Evolutionary conservation across 306 rosid genomes (phyloP).

Genomic region (Vachellia collinsii): DNA sequence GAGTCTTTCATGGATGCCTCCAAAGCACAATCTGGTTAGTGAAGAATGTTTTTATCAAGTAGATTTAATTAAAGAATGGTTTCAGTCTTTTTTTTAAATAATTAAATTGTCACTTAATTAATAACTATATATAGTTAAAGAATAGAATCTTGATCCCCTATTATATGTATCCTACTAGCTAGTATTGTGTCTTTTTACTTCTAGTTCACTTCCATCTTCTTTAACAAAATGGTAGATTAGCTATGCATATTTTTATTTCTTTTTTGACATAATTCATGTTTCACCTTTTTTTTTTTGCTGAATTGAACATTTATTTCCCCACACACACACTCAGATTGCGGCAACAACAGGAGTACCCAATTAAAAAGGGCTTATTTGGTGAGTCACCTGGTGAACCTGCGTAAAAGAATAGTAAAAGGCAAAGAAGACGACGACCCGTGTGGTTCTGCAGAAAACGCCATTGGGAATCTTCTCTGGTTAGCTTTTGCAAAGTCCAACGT

Average conservation of each 20-base stretch:
- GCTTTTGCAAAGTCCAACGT: constrained; percentile 15
- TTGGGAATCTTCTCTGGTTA: constrained; percentile 50
- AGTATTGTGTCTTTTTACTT: background rate
- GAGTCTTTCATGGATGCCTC: constrained; percentile 45
- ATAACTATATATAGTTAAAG: background rate
- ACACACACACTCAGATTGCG: background rate
- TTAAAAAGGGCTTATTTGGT: constrained; percentile 31
- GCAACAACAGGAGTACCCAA: background rate
- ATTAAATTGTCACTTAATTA: background rate
- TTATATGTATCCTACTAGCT: background rate
- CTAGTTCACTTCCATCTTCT: background rate
- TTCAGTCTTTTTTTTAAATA: background rate
- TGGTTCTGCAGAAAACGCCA: constrained; percentile 21
- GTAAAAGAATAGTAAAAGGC: constrained; percentile 25
- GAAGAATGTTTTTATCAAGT: background rate
- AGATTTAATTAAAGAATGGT: background rate
- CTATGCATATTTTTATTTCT: background rate
- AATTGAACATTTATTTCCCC: background rate
- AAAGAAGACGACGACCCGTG: constrained; percentile 14
- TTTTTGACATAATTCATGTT: too few species aligned
- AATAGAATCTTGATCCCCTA: background rate
- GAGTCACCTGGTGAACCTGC: constrained; percentile 44
- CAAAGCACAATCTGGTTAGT: constrained; percentile 23
- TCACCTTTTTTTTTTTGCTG: background rate
- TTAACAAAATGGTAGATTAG: background rate